These are phyloP conservation scores for Fallopia convolvulus DNA, from an alignment of 148 eudicot genomes.

Conservation along the genomic window DNA sequence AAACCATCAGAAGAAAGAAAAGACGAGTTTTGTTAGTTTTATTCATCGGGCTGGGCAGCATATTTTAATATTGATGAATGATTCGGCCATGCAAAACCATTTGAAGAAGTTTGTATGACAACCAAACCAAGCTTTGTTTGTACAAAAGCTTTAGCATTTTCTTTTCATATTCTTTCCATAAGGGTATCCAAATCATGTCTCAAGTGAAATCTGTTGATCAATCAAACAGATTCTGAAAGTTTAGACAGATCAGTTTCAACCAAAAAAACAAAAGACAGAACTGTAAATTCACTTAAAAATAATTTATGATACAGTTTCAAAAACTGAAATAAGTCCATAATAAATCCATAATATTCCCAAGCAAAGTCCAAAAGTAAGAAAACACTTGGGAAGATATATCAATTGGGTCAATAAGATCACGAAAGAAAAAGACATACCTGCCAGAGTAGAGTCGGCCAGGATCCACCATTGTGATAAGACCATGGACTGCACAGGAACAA, in stretches of 20 bases:
- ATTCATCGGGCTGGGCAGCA: not conserved
- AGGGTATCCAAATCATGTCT: not conserved
- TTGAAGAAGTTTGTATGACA: not conserved
- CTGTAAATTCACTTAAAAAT: not conserved
- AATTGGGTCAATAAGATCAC: not conserved
- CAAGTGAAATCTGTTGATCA: not conserved
- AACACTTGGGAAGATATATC: not conserved
- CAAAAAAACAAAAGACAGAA: no score
- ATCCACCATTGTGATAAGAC: constrained; percentile 98
- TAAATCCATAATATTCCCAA: not conserved
- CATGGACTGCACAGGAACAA: constrained; percentile 54
- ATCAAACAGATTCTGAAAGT: not conserved
- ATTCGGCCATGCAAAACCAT: not conserved
- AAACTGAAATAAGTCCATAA: not conserved
- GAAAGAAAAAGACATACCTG: constrained; percentile 36
- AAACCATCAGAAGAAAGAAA: constrained; percentile 15
- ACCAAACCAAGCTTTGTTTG: not conserved
- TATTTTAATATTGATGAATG: not conserved
- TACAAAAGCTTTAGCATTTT: not conserved
- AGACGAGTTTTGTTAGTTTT: not conserved
- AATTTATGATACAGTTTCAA: not conserved
- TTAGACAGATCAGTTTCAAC: not conserved
- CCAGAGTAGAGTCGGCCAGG: constrained; percentile 95
- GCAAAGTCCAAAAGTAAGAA: not conserved
- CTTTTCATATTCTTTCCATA: not conserved